Evolutionary conservation across 2,329 filamentous ascomycete genomes (phyloP), one percentile per base, ranked within the genome.

Genomic region (Fusarium nygamai): DNA sequence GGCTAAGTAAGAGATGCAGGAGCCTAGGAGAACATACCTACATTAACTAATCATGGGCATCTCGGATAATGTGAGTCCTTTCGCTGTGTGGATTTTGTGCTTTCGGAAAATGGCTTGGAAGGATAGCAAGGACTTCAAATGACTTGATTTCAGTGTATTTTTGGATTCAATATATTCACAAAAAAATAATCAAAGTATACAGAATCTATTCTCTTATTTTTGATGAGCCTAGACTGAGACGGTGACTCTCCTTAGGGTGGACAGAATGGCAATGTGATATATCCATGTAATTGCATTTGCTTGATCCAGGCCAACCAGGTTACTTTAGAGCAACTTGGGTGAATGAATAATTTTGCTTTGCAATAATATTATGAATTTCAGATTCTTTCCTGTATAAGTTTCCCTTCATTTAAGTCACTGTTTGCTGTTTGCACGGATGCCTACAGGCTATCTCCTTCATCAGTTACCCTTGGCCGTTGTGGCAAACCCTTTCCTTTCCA

Each of bases 351-450:
- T 16, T 8, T 31, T 33, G 4, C 0, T 24, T 34, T 4, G n/a
- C 13, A 10, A 24, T 34, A 7, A 20, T 2, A 24, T 8, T 33
- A 19, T 24, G 8, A 4, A 27, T 27, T 34, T 0, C 11, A 7
- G 0, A 20, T 36, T 2, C 4, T 20, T 20, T 16, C 0, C 1
- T 8, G 9, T 53, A 53, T 36, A 8, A 34, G 0, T 3, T 8
- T 4, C 3, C n/a, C 0, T 11, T 36, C 0, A 16, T 20, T 53
- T 6, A 13, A 36, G n/a, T 20, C 17, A 53, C n/a, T 16, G 17
- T 6, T 12, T 16, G 5, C 8, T 19, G 51, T 29, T 39, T 56
- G 20, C 24, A n/a, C 6, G 14, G 34, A 10, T 41, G 24, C 20
- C 10, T n/a, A 22, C 38, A 20, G 10, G 38, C 38, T 22, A n/a